phyloP scores from a whole-genome alignment of 768 basidiomycete species.

The Tubosaeta sp. region DNA sequence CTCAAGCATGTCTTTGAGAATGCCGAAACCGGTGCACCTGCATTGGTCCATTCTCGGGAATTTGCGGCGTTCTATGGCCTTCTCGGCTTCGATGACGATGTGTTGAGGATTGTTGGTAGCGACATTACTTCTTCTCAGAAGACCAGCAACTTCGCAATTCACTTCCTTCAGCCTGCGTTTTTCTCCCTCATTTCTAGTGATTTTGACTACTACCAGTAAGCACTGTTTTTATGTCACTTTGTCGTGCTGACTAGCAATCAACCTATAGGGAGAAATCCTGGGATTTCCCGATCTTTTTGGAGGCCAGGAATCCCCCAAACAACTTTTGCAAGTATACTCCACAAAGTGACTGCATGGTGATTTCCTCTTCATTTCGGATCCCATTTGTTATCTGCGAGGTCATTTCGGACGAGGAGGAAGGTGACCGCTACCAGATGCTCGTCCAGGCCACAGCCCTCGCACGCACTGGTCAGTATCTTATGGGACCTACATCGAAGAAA shows the following conservation, averaged over 20 bases:
- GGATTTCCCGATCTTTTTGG: not conserved
- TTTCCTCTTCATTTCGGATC: not conserved
- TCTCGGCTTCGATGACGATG: too few species aligned
- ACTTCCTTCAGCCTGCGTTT: not conserved
- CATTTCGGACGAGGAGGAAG: not conserved
- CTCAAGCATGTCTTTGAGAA: too few species aligned
- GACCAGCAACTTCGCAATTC: not conserved
- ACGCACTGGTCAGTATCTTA: not conserved
- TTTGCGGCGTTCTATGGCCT: too few species aligned
- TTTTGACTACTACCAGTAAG: not conserved
- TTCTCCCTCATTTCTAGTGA: not conserved
- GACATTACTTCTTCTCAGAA: too few species aligned
- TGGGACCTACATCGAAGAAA: not conserved
- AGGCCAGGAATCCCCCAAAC: not conserved
- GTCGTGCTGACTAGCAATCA: too few species aligned
- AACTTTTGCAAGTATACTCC: not conserved
- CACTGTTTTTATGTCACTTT: not conserved
- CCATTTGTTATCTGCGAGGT: constrained; percentile 14
- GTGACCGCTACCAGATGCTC: constrained; percentile 4
- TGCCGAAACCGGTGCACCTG: too few species aligned
- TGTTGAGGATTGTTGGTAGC: too few species aligned
- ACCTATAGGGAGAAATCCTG: not conserved
- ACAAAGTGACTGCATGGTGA: too few species aligned
- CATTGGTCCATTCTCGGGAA: too few species aligned
- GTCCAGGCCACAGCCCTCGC: constrained; percentile 8